These are phyloP conservation scores for Porodaedalea pini DNA, from an alignment of 1,284 basidiomycete genomes.

Conservation along the genomic window DNA sequence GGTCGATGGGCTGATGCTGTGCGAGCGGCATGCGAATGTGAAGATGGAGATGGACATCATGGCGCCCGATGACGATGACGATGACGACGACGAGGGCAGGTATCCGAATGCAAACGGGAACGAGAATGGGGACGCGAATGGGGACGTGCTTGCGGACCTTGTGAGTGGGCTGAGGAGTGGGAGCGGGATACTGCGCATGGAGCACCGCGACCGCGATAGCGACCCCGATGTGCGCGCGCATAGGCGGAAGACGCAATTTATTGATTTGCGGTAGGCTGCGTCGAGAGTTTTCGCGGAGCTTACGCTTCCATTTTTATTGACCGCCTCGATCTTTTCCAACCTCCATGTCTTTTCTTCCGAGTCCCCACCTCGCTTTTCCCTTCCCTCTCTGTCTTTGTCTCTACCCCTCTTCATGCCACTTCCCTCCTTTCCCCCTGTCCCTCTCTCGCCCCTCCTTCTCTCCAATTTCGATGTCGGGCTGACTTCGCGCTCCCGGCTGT, in stretches of 20 bases:
- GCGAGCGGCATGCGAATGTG: conserved; percentile 65
- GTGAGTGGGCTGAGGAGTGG: conserved; percentile 4
- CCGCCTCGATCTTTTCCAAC: not conserved
- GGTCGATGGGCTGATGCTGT: conserved; percentile 75
- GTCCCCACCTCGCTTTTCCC: not conserved
- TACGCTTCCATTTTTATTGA: no score
- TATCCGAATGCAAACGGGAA: no score
- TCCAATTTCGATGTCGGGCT: no score
- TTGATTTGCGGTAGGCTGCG: conserved; percentile 13
- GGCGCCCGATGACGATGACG: conserved; percentile 14
- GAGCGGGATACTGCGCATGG: not conserved
- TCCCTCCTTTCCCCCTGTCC: not conserved
- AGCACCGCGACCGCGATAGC: conserved; percentile 5
- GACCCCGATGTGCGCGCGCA: conserved; percentile 16
- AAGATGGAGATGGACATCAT: conserved; percentile 17
- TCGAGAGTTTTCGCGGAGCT: no score
- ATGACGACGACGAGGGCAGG: conserved; percentile 1
- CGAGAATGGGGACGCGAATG: no score
- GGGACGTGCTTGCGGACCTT: not conserved
- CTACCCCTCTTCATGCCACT: not conserved
- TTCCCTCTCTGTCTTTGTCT: not conserved
- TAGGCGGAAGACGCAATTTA: conserved; percentile 20
- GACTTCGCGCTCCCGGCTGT: no score
- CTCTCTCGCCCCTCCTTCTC: no score
- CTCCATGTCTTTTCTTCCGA: not conserved